Evolutionary conservation across 1,284 basidiomycete species (phyloP), one percentile per base, ranked within the genome.

Genomic region (Sporisorium iseilematis-ciliati): DNA sequence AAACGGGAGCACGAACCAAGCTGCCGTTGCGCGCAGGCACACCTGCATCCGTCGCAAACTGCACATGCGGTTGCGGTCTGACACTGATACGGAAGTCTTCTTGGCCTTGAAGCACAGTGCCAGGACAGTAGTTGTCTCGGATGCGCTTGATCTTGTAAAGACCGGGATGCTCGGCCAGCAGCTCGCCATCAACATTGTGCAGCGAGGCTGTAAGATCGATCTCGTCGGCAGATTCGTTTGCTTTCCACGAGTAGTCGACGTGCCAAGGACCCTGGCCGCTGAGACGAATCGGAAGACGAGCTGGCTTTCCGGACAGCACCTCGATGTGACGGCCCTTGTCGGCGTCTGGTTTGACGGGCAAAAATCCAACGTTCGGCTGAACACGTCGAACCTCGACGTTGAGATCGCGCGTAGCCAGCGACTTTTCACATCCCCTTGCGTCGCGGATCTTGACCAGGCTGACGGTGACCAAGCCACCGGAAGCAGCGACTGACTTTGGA

Each of bases 301-400:
- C 91, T 45, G 87, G 86, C 66, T 93, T 91, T 46, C 92, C 90
- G 78, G 96, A 92, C n/a, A 93, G 88, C 43, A 95, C 89, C 4
- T 90, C 89, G 8, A 91, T 86, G 45, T 88, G 88, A 48, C 79
- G 75, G n/a, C 54, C 62, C 25, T 53, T 57, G 6, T 59, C 57
- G 7, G 90, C 89, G 3, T 59, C 58, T 8, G 90, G 89, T 70
- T 89, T 79, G 55, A 65, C 51, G 10, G 78, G 89, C 42, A 91
- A 89, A 86, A 98, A 97, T 79, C 91, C 91, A 21, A 89, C 94
- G 1, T 92, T 95, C 3, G 96, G 94, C 90, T 92, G 91, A 16
- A 92, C 88, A 61, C 93, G 88, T 77, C 92, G 90, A n/a, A 98
- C 93, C 76, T 94, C 93, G 57, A 97, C 92, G n/a, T 91, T 89